A percentile compares a stretch with the other conserved stretches of the same genome.
phyloP scores from a whole-genome alignment of 2,329 filamentous ascomycete genomes.

The Exophiala xenobiotica region DNA sequence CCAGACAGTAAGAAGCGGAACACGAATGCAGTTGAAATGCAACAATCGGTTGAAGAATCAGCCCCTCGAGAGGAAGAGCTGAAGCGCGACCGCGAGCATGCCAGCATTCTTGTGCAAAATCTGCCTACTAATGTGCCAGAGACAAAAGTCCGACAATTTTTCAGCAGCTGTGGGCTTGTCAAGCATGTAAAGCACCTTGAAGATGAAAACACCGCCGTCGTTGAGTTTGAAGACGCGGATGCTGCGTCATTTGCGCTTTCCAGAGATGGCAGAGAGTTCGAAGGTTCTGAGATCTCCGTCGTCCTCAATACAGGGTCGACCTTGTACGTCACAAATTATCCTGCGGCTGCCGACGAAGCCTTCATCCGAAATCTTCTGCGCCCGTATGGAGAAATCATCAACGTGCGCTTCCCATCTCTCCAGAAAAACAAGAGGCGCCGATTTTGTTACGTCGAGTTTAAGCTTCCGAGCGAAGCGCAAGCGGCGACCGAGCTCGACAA shows the following conservation, averaged over 20 bases:
- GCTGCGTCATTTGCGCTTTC: conserved; percentile 80
- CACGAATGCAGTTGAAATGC: conserved; percentile 47
- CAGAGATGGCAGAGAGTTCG: conserved; percentile 76
- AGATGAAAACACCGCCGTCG: conserved; percentile 65
- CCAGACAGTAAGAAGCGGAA: conserved; percentile 66
- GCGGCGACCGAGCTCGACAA: conserved; percentile 73
- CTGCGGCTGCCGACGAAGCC: conserved; percentile 52
- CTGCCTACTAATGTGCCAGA: conserved; percentile 69
- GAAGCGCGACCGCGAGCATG: conserved; percentile 87
- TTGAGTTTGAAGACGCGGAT: conserved; percentile 80
- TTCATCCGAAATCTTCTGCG: conserved; percentile 58
- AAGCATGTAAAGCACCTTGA: conserved; percentile 73
- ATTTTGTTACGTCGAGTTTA: conserved; percentile 96
- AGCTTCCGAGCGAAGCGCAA: conserved; percentile 64
- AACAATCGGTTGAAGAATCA: conserved; percentile 37
- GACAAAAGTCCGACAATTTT: conserved; percentile 79
- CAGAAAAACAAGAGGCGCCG: conserved; percentile 84
- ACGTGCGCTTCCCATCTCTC: conserved; percentile 84
- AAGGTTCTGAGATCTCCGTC: conserved; percentile 71
- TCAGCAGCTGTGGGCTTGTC: conserved; percentile 84
- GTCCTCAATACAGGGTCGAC: conserved; percentile 74
- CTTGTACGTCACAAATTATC: conserved; percentile 88
- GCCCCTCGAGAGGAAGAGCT: conserved; percentile 40
- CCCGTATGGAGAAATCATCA: conserved; percentile 75
- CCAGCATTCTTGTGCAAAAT: conserved; percentile 77